A percentile compares a stretch with the other conserved stretches of the same genome.
phyloP scores from a whole-genome alignment of 2,329 filamentous ascomycete species.

The Hansfordia pulvinata region DNA sequence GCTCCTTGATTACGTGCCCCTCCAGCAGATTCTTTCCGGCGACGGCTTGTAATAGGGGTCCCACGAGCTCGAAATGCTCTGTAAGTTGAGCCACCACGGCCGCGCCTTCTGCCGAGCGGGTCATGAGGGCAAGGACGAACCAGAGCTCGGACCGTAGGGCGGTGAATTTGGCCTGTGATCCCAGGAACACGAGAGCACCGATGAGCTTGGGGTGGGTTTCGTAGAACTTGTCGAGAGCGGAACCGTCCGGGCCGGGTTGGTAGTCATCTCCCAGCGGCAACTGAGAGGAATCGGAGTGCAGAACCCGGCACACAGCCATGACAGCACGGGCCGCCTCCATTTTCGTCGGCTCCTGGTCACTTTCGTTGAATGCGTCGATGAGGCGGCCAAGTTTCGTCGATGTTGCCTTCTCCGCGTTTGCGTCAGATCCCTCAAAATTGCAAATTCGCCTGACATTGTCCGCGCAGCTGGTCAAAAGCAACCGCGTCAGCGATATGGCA shows the following conservation, averaged over 20 bases:
- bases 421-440: constrained; percentile 2
- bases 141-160: constrained; percentile 45
- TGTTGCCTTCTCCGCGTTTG: background rate
- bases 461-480: constrained; percentile 39
- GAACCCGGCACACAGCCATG: constrained; percentile 36
- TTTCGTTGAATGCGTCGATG: constrained; percentile 24
- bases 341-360: constrained; percentile 39
- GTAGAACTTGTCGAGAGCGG: constrained; percentile 26
- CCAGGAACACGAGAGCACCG: constrained; percentile 32
- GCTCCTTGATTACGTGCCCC: constrained; percentile 3
- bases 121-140: constrained; percentile 50
- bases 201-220: constrained; percentile 24
- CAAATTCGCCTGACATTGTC: constrained; percentile 38
- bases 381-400: constrained; percentile 21
- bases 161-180: constrained; percentile 44
- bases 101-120: constrained; percentile 34
- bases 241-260: background rate
- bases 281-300: constrained; percentile 27
- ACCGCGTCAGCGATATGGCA: constrained; percentile 41
- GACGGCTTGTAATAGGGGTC: constrained; percentile 31
- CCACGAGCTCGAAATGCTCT: constrained; percentile 25
- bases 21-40: constrained; percentile 22
- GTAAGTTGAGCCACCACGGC: constrained; percentile 28
- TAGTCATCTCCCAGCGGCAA: constrained; percentile 12
- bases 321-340: constrained; percentile 44